These are phyloP conservation scores for Aspergillus japonicus DNA, from an alignment of 2,329 filamentous ascomycete species.

Conservation along the genomic window DNA sequence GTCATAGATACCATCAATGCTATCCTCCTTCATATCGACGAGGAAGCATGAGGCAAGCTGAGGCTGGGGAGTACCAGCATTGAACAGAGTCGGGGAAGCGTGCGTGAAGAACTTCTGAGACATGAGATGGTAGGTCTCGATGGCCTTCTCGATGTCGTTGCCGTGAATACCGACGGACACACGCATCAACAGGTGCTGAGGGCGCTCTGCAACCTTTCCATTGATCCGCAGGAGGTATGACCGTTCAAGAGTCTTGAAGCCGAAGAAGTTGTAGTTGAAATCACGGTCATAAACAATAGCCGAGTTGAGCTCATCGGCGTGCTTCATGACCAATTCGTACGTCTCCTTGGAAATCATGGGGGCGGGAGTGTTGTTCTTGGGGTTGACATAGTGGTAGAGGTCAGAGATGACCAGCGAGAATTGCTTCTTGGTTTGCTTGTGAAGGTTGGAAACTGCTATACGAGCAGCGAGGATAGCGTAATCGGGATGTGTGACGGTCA, in stretches of 20 bases:
- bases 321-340: conserved; percentile 90
- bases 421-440: conserved; percentile 99
- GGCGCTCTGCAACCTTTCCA: conserved; percentile 93
- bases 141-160: conserved; percentile 86
- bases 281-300: conserved; percentile 99
- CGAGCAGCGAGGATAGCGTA: conserved; percentile 97
- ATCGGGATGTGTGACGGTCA: conserved; percentile 98
- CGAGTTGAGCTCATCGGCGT: conserved; percentile 96
- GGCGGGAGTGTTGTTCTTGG: conserved; percentile 76
- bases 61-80: conserved; percentile 89
- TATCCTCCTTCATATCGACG: conserved; percentile 99
- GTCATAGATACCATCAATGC: conserved; percentile 98
- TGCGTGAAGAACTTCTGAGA: conserved; percentile 98
- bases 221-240: conserved; percentile 96
- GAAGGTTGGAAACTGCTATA: conserved; percentile 97
- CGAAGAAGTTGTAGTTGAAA: conserved; percentile 99
- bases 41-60: conserved; percentile 98
- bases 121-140: conserved; percentile 99
- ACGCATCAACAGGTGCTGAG: conserved; percentile 99
- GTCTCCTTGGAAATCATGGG: conserved; percentile 94
- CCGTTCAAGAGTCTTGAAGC: conserved; percentile 97
- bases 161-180: conserved; percentile 96
- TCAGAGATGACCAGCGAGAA: conserved; percentile 95
- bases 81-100: conserved; percentile 96
- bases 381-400: conserved; percentile 94